phyloP scores from a whole-genome alignment of 305 asterid species.

The Fraxinus nigra region DNA sequence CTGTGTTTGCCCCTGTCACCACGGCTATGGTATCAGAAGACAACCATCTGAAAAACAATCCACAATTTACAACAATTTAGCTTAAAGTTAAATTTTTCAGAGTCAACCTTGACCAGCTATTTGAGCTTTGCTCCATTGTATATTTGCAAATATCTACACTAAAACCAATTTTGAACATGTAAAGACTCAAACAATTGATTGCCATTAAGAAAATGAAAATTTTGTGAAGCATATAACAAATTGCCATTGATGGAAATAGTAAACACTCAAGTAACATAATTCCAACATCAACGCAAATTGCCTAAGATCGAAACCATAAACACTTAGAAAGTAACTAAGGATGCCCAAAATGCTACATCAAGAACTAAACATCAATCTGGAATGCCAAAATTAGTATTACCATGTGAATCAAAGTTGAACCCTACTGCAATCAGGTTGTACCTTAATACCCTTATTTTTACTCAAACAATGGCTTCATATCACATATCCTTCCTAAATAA shows the following conservation, averaged over 20 bases:
- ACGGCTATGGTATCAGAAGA: slow-evolving; percentile 58
- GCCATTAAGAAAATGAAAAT: too few species aligned
- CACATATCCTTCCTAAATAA: not conserved
- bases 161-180: not conserved
- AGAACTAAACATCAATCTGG: not conserved
- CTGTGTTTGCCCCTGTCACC: slow-evolving; percentile 88
- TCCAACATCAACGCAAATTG: too few species aligned
- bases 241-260: too few species aligned
- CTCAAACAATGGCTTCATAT: not conserved
- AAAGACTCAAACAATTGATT: not conserved
- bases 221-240: too few species aligned
- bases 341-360: not conserved
- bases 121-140: not conserved
- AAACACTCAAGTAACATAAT: too few species aligned
- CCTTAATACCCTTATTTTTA: not conserved
- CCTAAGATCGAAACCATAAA: too few species aligned
- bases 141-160: too few species aligned
- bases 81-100: too few species aligned
- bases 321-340: too few species aligned
- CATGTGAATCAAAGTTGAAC: not conserved
- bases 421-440: not conserved
- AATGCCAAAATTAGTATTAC: not conserved
- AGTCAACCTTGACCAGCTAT: too few species aligned
- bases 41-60: slow-evolving; percentile 66
- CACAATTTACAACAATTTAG: not conserved